Evolutionary conservation across 164 flowering plant species (phyloP).

Genomic region (Echeveria elegans): DNA sequence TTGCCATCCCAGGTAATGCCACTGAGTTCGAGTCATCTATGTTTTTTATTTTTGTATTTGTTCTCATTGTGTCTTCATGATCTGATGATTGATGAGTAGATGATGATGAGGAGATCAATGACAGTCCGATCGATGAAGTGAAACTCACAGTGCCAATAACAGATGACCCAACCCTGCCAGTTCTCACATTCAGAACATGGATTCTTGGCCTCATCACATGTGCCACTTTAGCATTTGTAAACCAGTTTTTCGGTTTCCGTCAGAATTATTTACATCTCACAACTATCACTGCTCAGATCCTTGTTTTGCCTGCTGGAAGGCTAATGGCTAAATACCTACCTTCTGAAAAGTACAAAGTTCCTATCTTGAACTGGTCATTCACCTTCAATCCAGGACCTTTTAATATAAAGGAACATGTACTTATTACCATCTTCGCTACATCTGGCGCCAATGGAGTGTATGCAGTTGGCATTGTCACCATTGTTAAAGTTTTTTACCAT

Average conservation of each 20-base stretch:
- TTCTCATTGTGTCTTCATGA: no score
- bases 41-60: no score
- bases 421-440: constrained; percentile 41
- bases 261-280: constrained; percentile 21
- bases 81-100: background rate
- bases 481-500: constrained; percentile 39
- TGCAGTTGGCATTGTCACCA: constrained; percentile 28
- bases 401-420: constrained; percentile 45
- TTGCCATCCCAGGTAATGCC: background rate
- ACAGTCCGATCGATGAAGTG: constrained; percentile 30
- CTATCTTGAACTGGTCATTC: constrained; percentile 35
- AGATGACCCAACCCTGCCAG: constrained; percentile 42
- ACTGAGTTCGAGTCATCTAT: no score
- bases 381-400: constrained; percentile 53
- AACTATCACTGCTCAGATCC: constrained; percentile 35
- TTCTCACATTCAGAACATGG: constrained; percentile 56
- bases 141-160: constrained; percentile 40
- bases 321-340: constrained; percentile 55
- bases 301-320: constrained; percentile 43
- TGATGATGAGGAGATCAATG: constrained; percentile 16
- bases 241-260: constrained; percentile 44
- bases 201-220: constrained; percentile 35
- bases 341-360: constrained; percentile 16
- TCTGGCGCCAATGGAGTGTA: constrained; percentile 26
- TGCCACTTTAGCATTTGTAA: constrained; percentile 30